Percentiles rank a stretch among this genome's conserved stretches.
phyloP scores from a whole-genome alignment of 768 basidiomycete species.

The Leccinum barrowsii region DNA sequence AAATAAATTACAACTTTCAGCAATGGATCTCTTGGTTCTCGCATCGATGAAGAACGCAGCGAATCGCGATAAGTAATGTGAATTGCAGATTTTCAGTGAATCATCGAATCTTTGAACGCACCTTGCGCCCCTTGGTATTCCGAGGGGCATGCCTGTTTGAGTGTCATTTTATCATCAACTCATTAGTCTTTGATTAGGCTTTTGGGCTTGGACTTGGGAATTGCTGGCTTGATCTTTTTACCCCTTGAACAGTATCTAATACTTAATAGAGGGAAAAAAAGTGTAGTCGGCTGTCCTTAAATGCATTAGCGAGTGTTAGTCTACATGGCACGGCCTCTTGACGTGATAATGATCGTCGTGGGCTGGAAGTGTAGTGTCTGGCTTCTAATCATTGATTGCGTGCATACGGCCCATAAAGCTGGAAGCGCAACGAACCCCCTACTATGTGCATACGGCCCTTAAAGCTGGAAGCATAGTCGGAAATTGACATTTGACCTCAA shows the following conservation, averaged over 20 bases:
- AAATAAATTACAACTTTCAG: conserved; percentile 39
- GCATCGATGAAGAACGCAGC: conserved; percentile 80
- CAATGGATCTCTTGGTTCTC: conserved; percentile 76
- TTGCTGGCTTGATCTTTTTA: conserved; percentile 4
- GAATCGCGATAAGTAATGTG: conserved; percentile 81
- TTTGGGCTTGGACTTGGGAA: conserved; percentile 25
- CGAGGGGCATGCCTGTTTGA: conserved; percentile 73
- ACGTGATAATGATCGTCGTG: conserved; percentile 53
- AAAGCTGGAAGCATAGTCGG: too few species aligned
- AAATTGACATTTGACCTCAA: too few species aligned
- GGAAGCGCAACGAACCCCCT: too few species aligned
- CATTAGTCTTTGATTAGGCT: too few species aligned
- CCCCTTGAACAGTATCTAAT: too few species aligned
- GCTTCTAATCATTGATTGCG: too few species aligned
- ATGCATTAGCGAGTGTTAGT: conserved; percentile 7
- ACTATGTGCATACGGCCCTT: too few species aligned
- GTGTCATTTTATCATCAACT: conserved; percentile 60
- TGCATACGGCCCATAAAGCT: too few species aligned
- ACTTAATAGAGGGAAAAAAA: too few species aligned
- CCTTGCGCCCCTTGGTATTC: conserved; percentile 75
- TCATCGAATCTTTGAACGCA: conserved; percentile 84
- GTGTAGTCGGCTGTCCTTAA: conserved; percentile 11
- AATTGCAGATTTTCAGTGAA: conserved; percentile 56
- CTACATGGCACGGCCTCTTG: conserved; percentile 20
- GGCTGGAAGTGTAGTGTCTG: conserved; percentile 3